Evolutionary conservation across 768 basidiomycete species (phyloP).

Genomic region (Lactarius sp.): DNA sequence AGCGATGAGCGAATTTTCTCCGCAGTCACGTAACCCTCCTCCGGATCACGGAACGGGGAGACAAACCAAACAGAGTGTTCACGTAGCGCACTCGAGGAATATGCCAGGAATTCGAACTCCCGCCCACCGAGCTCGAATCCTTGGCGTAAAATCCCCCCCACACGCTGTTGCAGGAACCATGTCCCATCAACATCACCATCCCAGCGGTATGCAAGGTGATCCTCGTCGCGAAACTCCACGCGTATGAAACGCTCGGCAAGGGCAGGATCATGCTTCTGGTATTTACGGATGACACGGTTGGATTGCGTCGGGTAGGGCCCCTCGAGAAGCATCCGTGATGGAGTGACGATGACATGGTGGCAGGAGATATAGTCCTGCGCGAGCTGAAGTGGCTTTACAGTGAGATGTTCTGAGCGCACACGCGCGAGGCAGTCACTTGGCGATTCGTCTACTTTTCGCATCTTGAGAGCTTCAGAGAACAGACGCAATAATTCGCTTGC

Average conservation of each 20-base stretch:
- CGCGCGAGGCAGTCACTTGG: conserved; percentile 45
- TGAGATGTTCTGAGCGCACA: conserved; percentile 29
- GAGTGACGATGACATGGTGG: conserved; percentile 71
- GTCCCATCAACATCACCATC: conserved; percentile 57
- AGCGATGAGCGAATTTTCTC: conserved; percentile 54
- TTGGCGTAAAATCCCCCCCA: conserved; percentile 40
- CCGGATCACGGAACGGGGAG: conserved; percentile 49
- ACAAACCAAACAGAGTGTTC: conserved; percentile 85
- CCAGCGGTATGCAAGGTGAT: conserved; percentile 69
- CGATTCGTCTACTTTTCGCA: conserved; percentile 39
- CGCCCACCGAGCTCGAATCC: conserved; percentile 72
- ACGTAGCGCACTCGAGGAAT: conserved; percentile 71
- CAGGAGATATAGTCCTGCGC: conserved; percentile 51
- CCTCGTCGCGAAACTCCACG: conserved; percentile 83
- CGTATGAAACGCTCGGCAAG: conserved; percentile 69
- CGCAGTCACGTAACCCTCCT: conserved; percentile 46
- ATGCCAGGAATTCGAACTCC: conserved; percentile 74
- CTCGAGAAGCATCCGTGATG: conserved; percentile 67
- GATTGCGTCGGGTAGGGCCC: conserved; percentile 73
- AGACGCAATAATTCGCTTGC: conserved; percentile 49
- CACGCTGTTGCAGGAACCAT: conserved; percentile 41
- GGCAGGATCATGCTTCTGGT: conserved; percentile 33
- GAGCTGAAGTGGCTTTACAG: conserved; percentile 24
- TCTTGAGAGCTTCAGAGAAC: conserved; percentile 47
- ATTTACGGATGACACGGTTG: conserved; percentile 74